Percentiles rank a stretch among this genome's conserved stretches.
Evolutionary conservation across 2,329 filamentous ascomycete genomes (phyloP).

Genomic region (Calonectria fujianensis): DNA sequence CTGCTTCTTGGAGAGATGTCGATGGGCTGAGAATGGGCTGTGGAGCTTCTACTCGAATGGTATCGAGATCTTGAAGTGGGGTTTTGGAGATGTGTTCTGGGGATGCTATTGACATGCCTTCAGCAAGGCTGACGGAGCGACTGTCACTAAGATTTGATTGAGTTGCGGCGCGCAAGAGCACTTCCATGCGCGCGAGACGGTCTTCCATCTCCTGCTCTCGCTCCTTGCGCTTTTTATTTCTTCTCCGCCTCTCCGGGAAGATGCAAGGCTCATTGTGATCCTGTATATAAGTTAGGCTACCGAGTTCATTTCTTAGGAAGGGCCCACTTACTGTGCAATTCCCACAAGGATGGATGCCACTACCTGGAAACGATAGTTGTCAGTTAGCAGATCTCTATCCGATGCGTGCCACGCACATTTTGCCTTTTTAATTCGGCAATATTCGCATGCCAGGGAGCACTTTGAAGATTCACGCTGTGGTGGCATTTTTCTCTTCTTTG

Average conservation of each 20-base stretch:
- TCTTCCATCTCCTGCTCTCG: conserved; percentile 30
- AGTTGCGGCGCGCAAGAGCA: conserved; percentile 15
- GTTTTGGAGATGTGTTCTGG: not conserved
- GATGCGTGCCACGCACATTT: not conserved
- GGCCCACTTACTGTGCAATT: conserved; percentile 26
- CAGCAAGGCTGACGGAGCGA: not conserved
- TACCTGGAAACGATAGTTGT: conserved; percentile 3
- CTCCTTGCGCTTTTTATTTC: conserved; percentile 30
- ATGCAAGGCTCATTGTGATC: conserved; percentile 30
- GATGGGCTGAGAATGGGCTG: conserved; percentile 1
- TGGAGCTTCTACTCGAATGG: not conserved
- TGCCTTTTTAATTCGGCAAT: conserved; percentile 26
- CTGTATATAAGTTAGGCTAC: not conserved
- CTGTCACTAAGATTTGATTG: conserved; percentile 9
- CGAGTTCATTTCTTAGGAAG: not conserved
- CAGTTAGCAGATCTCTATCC: not conserved
- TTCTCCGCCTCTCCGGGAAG: conserved; percentile 28
- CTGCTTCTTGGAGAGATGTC: not conserved
- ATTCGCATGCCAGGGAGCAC: conserved; percentile 30
- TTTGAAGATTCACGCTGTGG: conserved; percentile 23
- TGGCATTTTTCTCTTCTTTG: not conserved
- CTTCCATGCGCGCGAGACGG: conserved; percentile 25
- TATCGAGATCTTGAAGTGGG: conserved; percentile 4
- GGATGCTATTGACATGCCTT: conserved; percentile 20
- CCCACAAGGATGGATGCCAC: conserved; percentile 27